Base-by-base conservation (phyloP, 176 grass and related monocot genomes). In the Raddia distichophylla region DNA sequence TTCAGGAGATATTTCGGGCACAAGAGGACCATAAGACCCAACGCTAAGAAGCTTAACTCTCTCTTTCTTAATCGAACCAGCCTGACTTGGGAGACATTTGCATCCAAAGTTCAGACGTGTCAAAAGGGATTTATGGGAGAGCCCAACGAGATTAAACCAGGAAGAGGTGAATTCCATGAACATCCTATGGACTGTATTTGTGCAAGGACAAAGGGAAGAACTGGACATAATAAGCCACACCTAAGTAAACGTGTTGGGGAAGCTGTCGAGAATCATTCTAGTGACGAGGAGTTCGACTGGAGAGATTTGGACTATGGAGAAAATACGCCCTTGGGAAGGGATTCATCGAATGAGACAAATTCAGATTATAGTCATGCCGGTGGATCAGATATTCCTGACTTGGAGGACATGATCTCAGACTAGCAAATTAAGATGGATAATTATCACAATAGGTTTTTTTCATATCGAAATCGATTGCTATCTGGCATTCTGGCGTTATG, bases 1-100 rank as follows among this genome's bases (percentile, higher is more conserved):
- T 87, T 55, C 91, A 99, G 97, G 97, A 93, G 97, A 73, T 99
- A 93, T 85, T 99, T 93, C 2, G 97, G 97, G 13, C 97, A 99
- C 89, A 99, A 90, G 86, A 95, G 93, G 75, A 99, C 97, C 40
- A 91, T 99, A 78, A 80, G 97, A 10, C 97, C 97, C 13, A 99
- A 99, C 76, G 87, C 97, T 20, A 99, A 93, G 78, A 99, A 99
- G 63, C 89, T 99, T 19, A 88, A 85, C 14, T 86, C 97, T 4
- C 22, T 99, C 55, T 99, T 99, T 88, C 79, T 90, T 46, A 93
- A 99, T 76, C 79, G 82, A 80, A 93, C 87, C 77, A 90, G 84
- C 68, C 85, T 95, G 85, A 86, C 76, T 45, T 99, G 97, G 97
- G 91, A 91, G 17, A 78, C 62, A 80, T 99, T 99, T 89, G 80